These are phyloP conservation scores for Ophiostoma sp. DNA, from an alignment of 2,329 filamentous ascomycete genomes.

Conservation along the genomic window DNA sequence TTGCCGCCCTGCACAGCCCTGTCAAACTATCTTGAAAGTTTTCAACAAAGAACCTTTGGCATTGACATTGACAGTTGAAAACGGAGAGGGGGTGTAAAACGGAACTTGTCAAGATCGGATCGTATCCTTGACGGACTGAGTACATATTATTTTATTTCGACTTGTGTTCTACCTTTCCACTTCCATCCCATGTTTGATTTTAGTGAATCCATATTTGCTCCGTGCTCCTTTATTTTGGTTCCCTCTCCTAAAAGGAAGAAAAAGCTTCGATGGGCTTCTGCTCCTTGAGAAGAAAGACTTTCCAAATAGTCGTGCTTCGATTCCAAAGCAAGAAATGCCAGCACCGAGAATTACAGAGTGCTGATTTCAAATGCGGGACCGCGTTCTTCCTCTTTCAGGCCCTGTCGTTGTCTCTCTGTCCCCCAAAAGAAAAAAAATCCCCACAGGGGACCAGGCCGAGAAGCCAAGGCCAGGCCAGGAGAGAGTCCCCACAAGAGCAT, in stretches of 20 bases:
- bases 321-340: background rate
- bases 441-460: background rate
- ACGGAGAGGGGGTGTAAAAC: background rate
- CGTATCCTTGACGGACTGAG: background rate
- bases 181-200: background rate
- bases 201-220: background rate
- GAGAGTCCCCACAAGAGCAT: background rate
- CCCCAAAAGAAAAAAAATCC: background rate
- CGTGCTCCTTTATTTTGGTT: background rate
- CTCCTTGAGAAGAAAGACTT: background rate
- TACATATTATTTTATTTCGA: background rate
- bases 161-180: background rate
- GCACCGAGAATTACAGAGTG: background rate
- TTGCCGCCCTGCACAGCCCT: slow-evolving; percentile 2
- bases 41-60: background rate
- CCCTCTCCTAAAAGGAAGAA: background rate
- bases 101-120: background rate
- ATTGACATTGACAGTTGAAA: background rate
- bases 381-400: background rate
- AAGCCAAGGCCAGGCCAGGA: background rate
- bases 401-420: background rate
- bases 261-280: slow-evolving; percentile 9
- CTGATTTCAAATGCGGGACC: slow-evolving; percentile 19
- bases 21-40: background rate
- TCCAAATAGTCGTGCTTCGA: background rate